A percentile compares a stretch with the other conserved stretches of the same genome.
Evolutionary conservation across 2,329 filamentous ascomycete genomes (phyloP).

Genomic region (Calonectria hongkongensis): DNA sequence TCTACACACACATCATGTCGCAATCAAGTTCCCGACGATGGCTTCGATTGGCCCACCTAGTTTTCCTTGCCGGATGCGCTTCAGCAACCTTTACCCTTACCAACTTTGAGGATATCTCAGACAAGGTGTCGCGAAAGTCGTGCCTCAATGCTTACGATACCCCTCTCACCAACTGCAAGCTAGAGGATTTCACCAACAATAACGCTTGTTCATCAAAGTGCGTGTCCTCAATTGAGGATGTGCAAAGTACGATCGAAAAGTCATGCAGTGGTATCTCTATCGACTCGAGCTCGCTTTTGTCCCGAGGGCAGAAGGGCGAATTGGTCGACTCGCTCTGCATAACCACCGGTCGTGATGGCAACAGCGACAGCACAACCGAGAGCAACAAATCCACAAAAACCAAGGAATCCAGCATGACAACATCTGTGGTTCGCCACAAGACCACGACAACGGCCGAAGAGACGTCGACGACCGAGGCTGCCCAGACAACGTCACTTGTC

Average conservation of each 20-base stretch:
- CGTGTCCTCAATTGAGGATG: conserved; percentile 53
- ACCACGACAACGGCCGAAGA: conserved; percentile 14
- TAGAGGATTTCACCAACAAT: conserved; percentile 60
- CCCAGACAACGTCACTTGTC: conserved; percentile 33
- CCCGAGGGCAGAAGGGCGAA: conserved; percentile 60
- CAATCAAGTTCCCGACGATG: conserved; percentile 48
- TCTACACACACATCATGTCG: conserved; percentile 39
- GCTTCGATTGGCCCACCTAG: conserved; percentile 50
- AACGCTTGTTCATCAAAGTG: conserved; percentile 63
- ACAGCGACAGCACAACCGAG: conserved; percentile 40
- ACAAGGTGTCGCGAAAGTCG: conserved; percentile 58
- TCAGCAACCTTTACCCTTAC: conserved; percentile 59
- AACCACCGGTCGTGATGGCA: neutral
- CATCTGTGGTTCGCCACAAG: conserved; percentile 5
- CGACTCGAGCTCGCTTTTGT: conserved; percentile 59
- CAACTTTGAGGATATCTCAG: conserved; percentile 64
- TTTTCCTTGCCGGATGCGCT: conserved; percentile 49
- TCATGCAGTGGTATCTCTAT: conserved; percentile 53
- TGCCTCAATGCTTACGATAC: conserved; percentile 66
- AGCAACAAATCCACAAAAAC: conserved; percentile 41
- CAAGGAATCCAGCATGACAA: conserved; percentile 41
- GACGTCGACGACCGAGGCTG: conserved; percentile 16
- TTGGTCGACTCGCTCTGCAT: conserved; percentile 62
- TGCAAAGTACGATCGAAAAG: conserved; percentile 56
- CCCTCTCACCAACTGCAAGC: conserved; percentile 61